phyloP scores from a whole-genome alignment of 129 eudicot species.

The Flaveria brownii region DNA sequence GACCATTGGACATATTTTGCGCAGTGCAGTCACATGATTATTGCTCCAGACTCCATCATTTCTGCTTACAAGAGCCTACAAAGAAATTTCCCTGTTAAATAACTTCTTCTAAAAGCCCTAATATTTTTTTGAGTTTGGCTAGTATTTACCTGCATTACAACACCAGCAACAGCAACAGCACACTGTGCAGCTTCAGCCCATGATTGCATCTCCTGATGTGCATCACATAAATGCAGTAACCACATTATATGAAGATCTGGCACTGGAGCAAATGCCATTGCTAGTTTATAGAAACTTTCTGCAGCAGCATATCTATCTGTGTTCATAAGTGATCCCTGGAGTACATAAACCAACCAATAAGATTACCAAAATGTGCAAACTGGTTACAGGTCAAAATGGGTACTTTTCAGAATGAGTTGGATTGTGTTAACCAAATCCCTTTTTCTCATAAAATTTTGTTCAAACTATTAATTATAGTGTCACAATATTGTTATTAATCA shows the following conservation, averaged over 20 bases:
- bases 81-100: constrained; percentile 4
- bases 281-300: constrained; percentile 94
- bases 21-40: constrained; percentile 75
- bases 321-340: constrained; percentile 87
- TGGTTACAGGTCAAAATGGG: constrained; percentile 3
- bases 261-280: constrained; percentile 98
- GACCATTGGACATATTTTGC: constrained; percentile 98
- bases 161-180: constrained; percentile 99
- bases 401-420: neutral
- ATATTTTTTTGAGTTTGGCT: constrained; percentile 3
- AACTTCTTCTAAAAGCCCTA: neutral
- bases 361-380: neutral
- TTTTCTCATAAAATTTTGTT: neutral
- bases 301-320: constrained; percentile 97
- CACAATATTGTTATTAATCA: neutral
- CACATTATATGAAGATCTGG: constrained; percentile 99
- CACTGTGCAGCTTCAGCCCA: constrained; percentile 99
- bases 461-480: neutral
- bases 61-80: constrained; percentile 90
- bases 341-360: constrained; percentile 24
- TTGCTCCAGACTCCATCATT: constrained; percentile 96
- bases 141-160: constrained; percentile 85
- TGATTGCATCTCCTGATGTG: constrained; percentile 99
- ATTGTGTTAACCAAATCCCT: neutral
- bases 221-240: constrained; percentile 94